phyloP scores from a whole-genome alignment of 371 early-diverging fungal genomes.

The Choanephora cucurbitarum region DNA sequence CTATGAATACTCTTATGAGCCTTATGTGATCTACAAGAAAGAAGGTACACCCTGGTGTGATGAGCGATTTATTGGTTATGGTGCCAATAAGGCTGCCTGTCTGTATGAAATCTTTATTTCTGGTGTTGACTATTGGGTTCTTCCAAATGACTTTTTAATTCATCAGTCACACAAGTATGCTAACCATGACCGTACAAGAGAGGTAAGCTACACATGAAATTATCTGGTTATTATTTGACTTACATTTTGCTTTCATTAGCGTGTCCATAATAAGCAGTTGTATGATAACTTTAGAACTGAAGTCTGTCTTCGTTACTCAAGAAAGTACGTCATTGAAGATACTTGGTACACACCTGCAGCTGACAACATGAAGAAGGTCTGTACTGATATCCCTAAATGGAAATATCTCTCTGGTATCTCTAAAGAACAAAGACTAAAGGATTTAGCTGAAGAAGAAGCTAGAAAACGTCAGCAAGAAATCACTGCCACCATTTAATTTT shows the following conservation, averaged over 20 bases:
- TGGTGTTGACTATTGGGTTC: slow-evolving; percentile 65
- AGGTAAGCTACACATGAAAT: slow-evolving; percentile 40
- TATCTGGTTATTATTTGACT: not conserved
- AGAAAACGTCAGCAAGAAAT: not conserved
- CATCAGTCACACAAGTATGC: slow-evolving; percentile 60
- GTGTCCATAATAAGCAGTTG: slow-evolving; percentile 61
- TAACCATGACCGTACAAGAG: slow-evolving; percentile 64
- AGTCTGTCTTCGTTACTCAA: slow-evolving; percentile 62
- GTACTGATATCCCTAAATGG: slow-evolving; percentile 29
- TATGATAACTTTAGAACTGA: slow-evolving; percentile 70
- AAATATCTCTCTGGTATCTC: slow-evolving; percentile 18
- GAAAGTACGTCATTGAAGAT: slow-evolving; percentile 51
- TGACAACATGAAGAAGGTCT: slow-evolving; percentile 53
- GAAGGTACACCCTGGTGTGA: slow-evolving; percentile 70
- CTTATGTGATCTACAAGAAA: slow-evolving; percentile 64
- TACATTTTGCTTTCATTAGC: slow-evolving; percentile 38
- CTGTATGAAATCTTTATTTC: slow-evolving; percentile 69
- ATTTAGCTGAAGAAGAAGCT: slow-evolving; percentile 9
- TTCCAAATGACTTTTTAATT: slow-evolving; percentile 66
- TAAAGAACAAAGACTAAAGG: slow-evolving; percentile 12
- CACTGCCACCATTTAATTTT: not conserved
- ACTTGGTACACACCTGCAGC: slow-evolving; percentile 52
- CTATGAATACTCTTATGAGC: slow-evolving; percentile 68
- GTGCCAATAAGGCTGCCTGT: slow-evolving; percentile 75
- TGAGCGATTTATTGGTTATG: slow-evolving; percentile 74